phyloP scores from a whole-genome alignment of 495 filamentous ascomycete genomes.

The Pseudevernia furfuracea region DNA sequence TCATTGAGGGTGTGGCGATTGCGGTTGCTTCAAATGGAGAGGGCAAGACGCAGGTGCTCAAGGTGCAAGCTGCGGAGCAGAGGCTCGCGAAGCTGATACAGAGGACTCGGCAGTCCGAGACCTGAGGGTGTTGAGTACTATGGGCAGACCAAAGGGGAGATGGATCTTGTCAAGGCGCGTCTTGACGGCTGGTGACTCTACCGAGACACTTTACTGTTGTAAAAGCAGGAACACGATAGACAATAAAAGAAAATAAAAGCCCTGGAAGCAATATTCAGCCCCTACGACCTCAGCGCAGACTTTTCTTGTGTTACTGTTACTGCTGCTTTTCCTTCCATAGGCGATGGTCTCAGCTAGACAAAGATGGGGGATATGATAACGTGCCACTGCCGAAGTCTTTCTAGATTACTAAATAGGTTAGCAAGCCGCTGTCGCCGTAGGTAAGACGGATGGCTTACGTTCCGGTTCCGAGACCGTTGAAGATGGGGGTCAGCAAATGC shows the following conservation, averaged over 20 bases:
- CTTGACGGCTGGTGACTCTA: background rate
- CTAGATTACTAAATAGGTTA: background rate
- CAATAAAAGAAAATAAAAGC: background rate
- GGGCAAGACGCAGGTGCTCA: background rate
- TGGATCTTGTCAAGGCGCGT: background rate
- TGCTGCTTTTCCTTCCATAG: too few relatives aligned
- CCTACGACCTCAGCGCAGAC: background rate
- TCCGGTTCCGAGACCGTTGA: too few relatives aligned
- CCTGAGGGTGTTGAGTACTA: background rate
- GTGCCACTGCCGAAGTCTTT: too few relatives aligned
- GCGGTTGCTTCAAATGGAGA: background rate
- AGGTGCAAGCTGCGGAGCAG: constrained; percentile 1
- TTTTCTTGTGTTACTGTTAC: too few relatives aligned
- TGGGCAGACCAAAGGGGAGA: background rate
- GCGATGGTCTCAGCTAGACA: too few relatives aligned
- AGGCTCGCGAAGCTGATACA: background rate
- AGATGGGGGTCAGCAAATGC: too few relatives aligned
- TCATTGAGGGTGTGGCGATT: background rate
- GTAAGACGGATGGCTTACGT: too few relatives aligned
- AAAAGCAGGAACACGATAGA: background rate
- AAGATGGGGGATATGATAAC: too few relatives aligned
- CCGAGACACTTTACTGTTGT: background rate
- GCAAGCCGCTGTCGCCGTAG: background rate
- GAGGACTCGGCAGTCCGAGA: background rate
- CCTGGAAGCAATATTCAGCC: background rate